phyloP scores from a whole-genome alignment of 2,329 filamentous ascomycete genomes.

The Bisporella sp. region DNA sequence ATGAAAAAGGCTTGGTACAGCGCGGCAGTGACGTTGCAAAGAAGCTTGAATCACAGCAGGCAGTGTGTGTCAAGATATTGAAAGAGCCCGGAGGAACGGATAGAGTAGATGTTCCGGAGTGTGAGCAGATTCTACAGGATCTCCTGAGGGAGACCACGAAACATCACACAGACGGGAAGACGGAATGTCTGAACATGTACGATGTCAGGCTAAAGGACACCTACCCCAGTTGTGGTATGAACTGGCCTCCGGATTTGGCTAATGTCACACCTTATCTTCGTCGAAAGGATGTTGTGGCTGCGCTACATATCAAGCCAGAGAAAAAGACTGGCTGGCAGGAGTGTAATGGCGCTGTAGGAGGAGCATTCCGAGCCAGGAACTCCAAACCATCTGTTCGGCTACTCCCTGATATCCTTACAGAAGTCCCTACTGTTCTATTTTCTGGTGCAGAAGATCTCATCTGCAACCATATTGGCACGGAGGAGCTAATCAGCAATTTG shows the following conservation, averaged over 20 bases:
- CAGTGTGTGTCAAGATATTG: slow-evolving; percentile 57
- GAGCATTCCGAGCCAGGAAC: slow-evolving; percentile 60
- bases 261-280: slow-evolving; percentile 79
- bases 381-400: slow-evolving; percentile 68
- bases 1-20: slow-evolving; percentile 66
- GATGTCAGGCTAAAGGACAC: slow-evolving; percentile 80
- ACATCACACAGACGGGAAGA: slow-evolving; percentile 41
- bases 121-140: slow-evolving; percentile 69
- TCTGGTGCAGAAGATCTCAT: slow-evolving; percentile 92
- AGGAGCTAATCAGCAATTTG: slow-evolving; percentile 83
- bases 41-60: slow-evolving; percentile 61
- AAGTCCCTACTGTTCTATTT: slow-evolving; percentile 79
- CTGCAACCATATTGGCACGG: slow-evolving; percentile 94
- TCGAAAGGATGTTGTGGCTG: slow-evolving; percentile 67
- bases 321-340: slow-evolving; percentile 89
- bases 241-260: slow-evolving; percentile 86
- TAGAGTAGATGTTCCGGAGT: slow-evolving; percentile 60
- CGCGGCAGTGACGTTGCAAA: slow-evolving; percentile 57
- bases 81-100: slow-evolving; percentile 50
- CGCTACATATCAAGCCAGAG: slow-evolving; percentile 74
- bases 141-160: slow-evolving; percentile 62
- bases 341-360: slow-evolving; percentile 73
- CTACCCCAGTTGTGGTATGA: slow-evolving; percentile 87
- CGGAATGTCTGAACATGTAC: slow-evolving; percentile 88
- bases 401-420: slow-evolving; percentile 69